Base-by-base conservation (phyloP, 208 protist genomes). In the Trypanosoma mega region DNA sequence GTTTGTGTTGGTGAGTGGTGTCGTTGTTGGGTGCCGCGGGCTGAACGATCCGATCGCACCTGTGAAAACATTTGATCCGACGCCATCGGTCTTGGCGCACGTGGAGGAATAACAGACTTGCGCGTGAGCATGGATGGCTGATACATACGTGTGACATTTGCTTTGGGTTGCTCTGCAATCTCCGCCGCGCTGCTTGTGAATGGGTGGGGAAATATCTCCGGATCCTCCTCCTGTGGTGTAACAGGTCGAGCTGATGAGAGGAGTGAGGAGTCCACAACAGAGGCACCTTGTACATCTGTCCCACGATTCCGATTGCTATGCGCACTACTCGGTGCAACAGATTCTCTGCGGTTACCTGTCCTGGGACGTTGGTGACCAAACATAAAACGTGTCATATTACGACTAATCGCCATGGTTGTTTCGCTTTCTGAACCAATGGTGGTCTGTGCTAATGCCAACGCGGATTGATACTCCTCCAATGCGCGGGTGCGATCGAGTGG, bases 151-250 rank as follows among this genome's bases (percentile, higher is more conserved):
- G 34, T 39, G 34, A 12, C 34, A 6, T 39, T 6, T 12, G 34
- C 34, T 12, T 39, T 39, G 6, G 6, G 34, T 12, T 12, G 34
- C 8, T 39, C 34, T 12, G 34, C 34, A 6, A 12, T 12, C 34
- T 39, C 34, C 12, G 34, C 34, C 34, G 34, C 34, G 34, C 34
- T 39, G 34, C 34, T 39, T 6, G 34, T 39, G 49, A 87, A 92
- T 14, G 85, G 85, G 51, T 92, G 85, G 1, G 85, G 85, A 59
- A 92, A 92, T 26, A 92, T 77, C 54, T 89, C 78, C 2, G 55
- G 41, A 20, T 63, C 46, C 24, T 87, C 72, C 8, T 47, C 48
- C 2, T 16, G 18, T 2, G 43, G 43, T 9, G 31, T 2, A 26
- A 43, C 36, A 8, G 59, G 33, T 5, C 24, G 51, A 41, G 7